Evolutionary conservation across 164 flowering plant genomes (phyloP).

Genomic region (Vitis vinifera): ASM3070453v1 NC_081823.1:5390001-5390500

Average conservation of each 20-base stretch:
- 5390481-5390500: too few relatives aligned
- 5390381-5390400: too few relatives aligned
- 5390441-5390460: too few relatives aligned
- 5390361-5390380: background rate
- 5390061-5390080: constrained; percentile 65
- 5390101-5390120: constrained; percentile 34
- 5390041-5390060: constrained; percentile 67
- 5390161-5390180: constrained; percentile 35
- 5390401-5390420: too few relatives aligned
- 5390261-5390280: too few relatives aligned
- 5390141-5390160: constrained; percentile 45
- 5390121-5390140: constrained; percentile 34
- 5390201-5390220: background rate
- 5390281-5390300: background rate
- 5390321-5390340: background rate
- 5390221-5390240: background rate
- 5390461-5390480: too few relatives aligned
- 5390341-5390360: too few relatives aligned
- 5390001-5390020: background rate
- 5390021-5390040: constrained; percentile 22
- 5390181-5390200: constrained; percentile 26
- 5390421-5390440: too few relatives aligned
- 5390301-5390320: background rate
- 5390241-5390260: too few relatives aligned
- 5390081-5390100: constrained; percentile 53